A percentile compares a stretch with the other conserved stretches of the same genome.
These are phyloP conservation scores for Drosera capensis DNA, from an alignment of 148 eudicot species.

Conservation along the genomic window DNA sequence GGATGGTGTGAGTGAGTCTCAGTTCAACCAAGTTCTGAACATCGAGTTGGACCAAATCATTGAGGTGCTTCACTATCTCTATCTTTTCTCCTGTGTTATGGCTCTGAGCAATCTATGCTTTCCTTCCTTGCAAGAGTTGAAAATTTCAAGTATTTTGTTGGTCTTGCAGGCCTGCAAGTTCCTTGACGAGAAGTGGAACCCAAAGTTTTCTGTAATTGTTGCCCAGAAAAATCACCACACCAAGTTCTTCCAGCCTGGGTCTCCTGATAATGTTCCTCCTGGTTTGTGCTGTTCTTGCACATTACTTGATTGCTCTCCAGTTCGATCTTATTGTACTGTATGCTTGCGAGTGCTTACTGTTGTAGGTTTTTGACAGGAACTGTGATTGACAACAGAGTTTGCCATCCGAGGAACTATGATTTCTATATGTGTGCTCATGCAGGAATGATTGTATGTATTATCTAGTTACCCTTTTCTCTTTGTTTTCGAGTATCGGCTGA, in stretches of 20 bases:
- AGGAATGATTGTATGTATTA: slow-evolving; percentile 80
- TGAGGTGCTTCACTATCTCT: slow-evolving; percentile 38
- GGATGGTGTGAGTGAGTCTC: slow-evolving; percentile 91
- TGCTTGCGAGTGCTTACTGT: neutral
- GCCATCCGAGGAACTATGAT: slow-evolving; percentile 84
- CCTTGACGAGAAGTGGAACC: slow-evolving; percentile 76
- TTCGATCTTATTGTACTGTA: neutral
- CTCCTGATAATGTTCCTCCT: slow-evolving; percentile 87
- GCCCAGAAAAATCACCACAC: slow-evolving; percentile 95
- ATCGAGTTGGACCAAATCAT: slow-evolving; percentile 72
- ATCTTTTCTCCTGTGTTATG: too few species aligned
- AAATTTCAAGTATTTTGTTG: neutral
- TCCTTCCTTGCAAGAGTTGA: neutral
- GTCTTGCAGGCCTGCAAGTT: slow-evolving; percentile 52
- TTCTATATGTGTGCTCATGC: slow-evolving; percentile 91
- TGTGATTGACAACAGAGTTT: slow-evolving; percentile 64
- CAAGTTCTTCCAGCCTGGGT: slow-evolving; percentile 57
- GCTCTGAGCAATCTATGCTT: neutral
- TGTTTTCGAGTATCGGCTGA: neutral
- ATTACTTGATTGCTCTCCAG: neutral
- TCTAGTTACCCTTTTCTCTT: neutral
- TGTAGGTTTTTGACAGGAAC: slow-evolving; percentile 47
- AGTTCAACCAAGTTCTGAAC: slow-evolving; percentile 82
- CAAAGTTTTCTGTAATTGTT: slow-evolving; percentile 60
- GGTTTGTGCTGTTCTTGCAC: slow-evolving; percentile 19